Evolutionary conservation across 2,329 filamentous ascomycete species (phyloP), one percentile per base, ranked within the genome.

Genomic region (Diplodia scrobiculata): DNA sequence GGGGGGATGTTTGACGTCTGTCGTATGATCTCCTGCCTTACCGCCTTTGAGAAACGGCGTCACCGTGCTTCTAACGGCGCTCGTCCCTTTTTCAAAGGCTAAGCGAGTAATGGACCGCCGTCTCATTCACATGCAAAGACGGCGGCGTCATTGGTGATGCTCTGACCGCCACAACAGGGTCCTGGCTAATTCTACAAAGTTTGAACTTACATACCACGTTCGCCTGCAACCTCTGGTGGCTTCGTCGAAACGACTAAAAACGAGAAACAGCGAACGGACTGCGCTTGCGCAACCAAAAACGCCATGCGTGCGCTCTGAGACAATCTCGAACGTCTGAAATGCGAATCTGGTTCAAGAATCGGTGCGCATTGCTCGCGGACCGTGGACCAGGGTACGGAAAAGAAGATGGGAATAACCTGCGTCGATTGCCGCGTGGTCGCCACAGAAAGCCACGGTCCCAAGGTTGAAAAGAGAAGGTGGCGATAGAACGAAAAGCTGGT

Each of bases 271-370:
- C 7, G 17, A 19, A 45, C 34, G 10, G 34, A 36, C 34, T 36
- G 34, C 34, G 34, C 34, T 13, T 36, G 34, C 34, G 34, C 34
- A 36, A 36, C 34, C 34, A 45, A n/a, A 45, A n/a, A n/a, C 27
- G 27, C 27, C 51, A 53, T 4, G 27, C 6, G 1, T 34, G 27
- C 27, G 17, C n/a, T 14, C 7, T n/a, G 27, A 36, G 41, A 55
- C 52, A 65, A 38, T 19, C 34, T 65, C 63, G 32, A 58, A 55
- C 63, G 63, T 65, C 63, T 55, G 41, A 58, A 58, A 45, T 65
- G 25, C 38, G 63, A 65, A 45, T 58, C 52, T 65, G 41, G 63
- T 50, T 65, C 51, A 32, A 36, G 29, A 41, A 41, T 55, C 41
- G 29, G 29, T 29, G 27, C 38, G 38, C 17, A 17, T 36, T 48